phyloP scores from a whole-genome alignment of 1,284 basidiomycete species.

The Thecaphora frezii region DNA sequence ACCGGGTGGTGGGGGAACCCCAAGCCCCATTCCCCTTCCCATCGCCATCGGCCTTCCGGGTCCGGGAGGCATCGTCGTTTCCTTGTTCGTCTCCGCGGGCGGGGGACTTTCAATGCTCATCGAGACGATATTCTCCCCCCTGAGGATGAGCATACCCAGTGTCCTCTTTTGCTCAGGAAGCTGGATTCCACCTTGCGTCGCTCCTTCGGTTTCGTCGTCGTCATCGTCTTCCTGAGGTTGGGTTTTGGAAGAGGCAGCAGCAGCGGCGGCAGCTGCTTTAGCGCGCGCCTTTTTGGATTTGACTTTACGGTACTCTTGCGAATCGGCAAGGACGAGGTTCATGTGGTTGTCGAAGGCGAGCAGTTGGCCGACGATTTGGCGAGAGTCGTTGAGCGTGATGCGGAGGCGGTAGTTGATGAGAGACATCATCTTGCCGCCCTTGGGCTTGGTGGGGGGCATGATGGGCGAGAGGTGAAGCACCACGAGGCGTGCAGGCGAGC shows the following conservation, averaged over 20 bases:
- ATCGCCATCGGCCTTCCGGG: slow-evolving; percentile 93
- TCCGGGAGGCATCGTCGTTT: slow-evolving; percentile 77
- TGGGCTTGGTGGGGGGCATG: slow-evolving; percentile 51
- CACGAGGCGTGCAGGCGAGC: no score
- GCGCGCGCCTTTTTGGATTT: slow-evolving; percentile 49
- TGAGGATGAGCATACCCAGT: slow-evolving; percentile 89
- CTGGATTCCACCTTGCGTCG: slow-evolving; percentile 12
- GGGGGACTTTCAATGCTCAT: slow-evolving; percentile 94
- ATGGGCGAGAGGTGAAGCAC: not conserved
- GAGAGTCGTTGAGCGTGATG: slow-evolving; percentile 96
- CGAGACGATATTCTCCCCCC: slow-evolving; percentile 95
- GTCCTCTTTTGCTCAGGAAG: slow-evolving; percentile 95
- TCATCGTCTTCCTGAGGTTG: slow-evolving; percentile 39
- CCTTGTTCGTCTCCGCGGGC: slow-evolving; percentile 83
- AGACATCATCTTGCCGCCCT: slow-evolving; percentile 79
- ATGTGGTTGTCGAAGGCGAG: slow-evolving; percentile 99
- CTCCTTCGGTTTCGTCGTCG: slow-evolving; percentile 38
- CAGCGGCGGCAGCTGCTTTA: slow-evolving; percentile 13
- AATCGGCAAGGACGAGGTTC: slow-evolving; percentile 95
- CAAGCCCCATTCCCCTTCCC: slow-evolving; percentile 92
- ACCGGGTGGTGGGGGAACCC: slow-evolving; percentile 68
- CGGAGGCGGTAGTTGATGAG: slow-evolving; percentile 97
- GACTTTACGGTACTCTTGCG: slow-evolving; percentile 55
- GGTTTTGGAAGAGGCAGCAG: not conserved
- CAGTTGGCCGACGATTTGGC: slow-evolving; percentile 94